Evolutionary conservation across 805 yeast genomes (phyloP).

Genomic region (Priceomyces melissophilus): DNA sequence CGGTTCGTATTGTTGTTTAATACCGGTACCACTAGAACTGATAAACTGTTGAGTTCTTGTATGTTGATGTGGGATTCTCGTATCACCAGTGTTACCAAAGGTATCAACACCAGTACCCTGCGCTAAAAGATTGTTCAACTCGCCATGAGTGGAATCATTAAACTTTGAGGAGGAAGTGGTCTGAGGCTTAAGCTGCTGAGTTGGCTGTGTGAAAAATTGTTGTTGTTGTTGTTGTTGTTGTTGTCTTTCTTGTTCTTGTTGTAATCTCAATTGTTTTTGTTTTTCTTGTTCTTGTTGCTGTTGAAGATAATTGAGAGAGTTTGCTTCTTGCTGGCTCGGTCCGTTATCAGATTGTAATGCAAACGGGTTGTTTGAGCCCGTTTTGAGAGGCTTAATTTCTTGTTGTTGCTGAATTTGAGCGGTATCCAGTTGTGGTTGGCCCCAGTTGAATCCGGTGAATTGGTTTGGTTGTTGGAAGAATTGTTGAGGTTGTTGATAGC

Average conservation of each 20-base stretch:
- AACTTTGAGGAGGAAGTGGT: constrained; percentile 31
- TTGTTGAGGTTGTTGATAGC: constrained; percentile 27
- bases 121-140: constrained; percentile 73
- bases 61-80: constrained; percentile 89
- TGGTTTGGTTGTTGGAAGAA: constrained; percentile 20
- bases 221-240: constrained; percentile 28
- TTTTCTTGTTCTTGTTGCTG: constrained; percentile 24
- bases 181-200: constrained; percentile 29
- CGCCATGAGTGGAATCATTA: constrained; percentile 49
- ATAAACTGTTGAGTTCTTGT: constrained; percentile 78
- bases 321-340: constrained; percentile 17
- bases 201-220: constrained; percentile 20
- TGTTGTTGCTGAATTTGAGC: constrained; percentile 29
- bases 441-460: constrained; percentile 19
- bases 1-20: constrained; percentile 42
- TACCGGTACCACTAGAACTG: constrained; percentile 87
- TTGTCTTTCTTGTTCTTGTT: constrained; percentile 24
- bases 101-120: constrained; percentile 92
- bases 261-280: constrained; percentile 15
- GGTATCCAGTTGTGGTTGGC: constrained; percentile 25
- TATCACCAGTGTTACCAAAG: constrained; percentile 81
- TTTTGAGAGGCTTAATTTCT: constrained; percentile 51
- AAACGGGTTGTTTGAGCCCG: constrained; percentile 80
- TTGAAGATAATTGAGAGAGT: constrained; percentile 24
- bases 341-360: constrained; percentile 39